Conservation (phyloP, 139 green algal genomes). For the Yamagishiella unicocca region DNA sequence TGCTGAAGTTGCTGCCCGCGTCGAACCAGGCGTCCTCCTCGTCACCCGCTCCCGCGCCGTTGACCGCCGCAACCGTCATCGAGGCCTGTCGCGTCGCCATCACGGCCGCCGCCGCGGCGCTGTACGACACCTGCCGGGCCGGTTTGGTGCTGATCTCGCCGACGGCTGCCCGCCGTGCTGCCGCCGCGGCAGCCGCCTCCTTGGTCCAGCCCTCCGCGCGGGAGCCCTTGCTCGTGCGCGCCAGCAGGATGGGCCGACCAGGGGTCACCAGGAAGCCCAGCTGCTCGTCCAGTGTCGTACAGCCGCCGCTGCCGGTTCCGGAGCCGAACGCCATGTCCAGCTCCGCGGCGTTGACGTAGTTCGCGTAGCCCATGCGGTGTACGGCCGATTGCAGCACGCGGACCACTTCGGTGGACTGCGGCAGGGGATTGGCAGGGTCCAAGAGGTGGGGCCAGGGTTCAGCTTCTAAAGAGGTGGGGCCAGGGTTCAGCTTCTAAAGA, state of each 20-base stretch:
- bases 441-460: no score
- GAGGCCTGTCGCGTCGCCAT: not conserved
- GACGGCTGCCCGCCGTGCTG: not conserved
- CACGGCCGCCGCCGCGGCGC: not conserved
- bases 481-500: no score
- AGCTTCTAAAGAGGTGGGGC: no score
- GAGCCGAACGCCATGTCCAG: constrained; percentile 30
- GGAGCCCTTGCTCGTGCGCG: constrained; percentile 29
- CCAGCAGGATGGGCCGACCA: not conserved
- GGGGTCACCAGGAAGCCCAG: not conserved
- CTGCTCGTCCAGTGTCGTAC: constrained; percentile 29
- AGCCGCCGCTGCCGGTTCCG: not conserved
- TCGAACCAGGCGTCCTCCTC: constrained; percentile 7
- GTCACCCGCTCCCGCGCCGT: not conserved
- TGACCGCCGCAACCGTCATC: not conserved
- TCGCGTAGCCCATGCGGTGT: constrained; percentile 40
- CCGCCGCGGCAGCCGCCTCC: constrained; percentile 13
- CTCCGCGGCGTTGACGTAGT: constrained; percentile 22
- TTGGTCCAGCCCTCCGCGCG: constrained; percentile 4
- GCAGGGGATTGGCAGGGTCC: not conserved
- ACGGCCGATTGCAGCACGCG: not conserved
- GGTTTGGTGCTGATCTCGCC: not conserved
- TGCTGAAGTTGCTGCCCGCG: constrained; percentile 26
- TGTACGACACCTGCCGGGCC: not conserved
- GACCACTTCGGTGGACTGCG: not conserved